Evolutionary conservation across 371 early-diverging fungal genomes (phyloP).

Genomic region (Mucor racemosus): DNA sequence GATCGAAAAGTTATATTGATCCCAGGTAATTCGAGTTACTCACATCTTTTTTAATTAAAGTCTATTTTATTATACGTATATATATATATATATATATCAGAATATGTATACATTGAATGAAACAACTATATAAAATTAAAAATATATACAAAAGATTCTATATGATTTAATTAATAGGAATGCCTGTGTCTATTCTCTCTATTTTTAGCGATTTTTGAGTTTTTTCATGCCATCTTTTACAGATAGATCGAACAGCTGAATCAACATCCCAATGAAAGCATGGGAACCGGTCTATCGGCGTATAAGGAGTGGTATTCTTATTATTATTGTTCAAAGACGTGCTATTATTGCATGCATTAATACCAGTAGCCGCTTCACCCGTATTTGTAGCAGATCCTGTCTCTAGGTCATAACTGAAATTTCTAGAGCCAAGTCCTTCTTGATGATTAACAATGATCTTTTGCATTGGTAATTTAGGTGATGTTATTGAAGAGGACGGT

Average conservation of each 20-base stretch:
- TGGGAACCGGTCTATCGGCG: slow-evolving; percentile 21
- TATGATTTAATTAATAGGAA: background rate
- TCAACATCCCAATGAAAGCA: slow-evolving; percentile 32
- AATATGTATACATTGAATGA: too few relatives aligned
- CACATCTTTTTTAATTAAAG: background rate
- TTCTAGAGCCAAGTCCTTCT: slow-evolving; percentile 8
- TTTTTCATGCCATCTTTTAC: slow-evolving; percentile 13
- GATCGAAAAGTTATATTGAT: background rate
- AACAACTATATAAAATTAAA: too few relatives aligned
- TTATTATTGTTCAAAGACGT: background rate
- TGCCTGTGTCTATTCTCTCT: background rate
- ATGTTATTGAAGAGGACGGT: background rate
- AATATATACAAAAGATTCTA: background rate
- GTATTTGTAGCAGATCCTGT: background rate
- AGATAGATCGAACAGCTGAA: slow-evolving; percentile 18
- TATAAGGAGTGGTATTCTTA: background rate
- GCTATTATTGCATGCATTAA: background rate
- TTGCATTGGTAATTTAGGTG: background rate
- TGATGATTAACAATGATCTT: slow-evolving; percentile 7
- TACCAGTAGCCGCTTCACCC: background rate
- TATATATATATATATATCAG: background rate
- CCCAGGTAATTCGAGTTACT: background rate
- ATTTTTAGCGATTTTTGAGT: background rate
- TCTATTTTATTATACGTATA: background rate
- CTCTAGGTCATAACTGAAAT: slow-evolving; percentile 15